Percentiles rank a stretch among this genome's conserved stretches.
Conservation (phyloP, 495 filamentous ascomycete genomes). For the Aeminium ludgeri region DNA sequence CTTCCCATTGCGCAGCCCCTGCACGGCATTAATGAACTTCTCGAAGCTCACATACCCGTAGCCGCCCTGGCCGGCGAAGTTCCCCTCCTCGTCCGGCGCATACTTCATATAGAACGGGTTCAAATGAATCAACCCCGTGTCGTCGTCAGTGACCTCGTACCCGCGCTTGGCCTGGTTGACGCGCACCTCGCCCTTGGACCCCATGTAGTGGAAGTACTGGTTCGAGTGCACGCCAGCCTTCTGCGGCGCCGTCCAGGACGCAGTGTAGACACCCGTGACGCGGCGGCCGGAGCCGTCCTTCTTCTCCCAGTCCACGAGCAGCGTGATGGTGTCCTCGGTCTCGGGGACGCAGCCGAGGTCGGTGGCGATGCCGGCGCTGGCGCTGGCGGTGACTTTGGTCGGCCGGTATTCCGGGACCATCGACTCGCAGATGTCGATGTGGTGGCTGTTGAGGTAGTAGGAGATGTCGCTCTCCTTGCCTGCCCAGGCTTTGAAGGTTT, state of each 20-base stretch:
- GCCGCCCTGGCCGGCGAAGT: conserved; percentile 78
- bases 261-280: conserved; percentile 85
- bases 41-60: conserved; percentile 92
- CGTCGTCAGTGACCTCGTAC: conserved; percentile 81
- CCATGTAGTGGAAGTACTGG: conserved; percentile 93
- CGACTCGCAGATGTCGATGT: conserved; percentile 75
- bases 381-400: conserved; percentile 60
- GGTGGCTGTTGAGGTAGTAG: conserved; percentile 90
- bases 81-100: conserved; percentile 85
- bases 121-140: conserved; percentile 31
- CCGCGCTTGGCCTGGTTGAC: conserved; percentile 88
- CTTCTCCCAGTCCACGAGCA: conserved; percentile 76
- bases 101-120: conserved; percentile 80
- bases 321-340: conserved; percentile 86
- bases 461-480: conserved; percentile 81
- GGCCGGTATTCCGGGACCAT: conserved; percentile 76
- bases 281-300: conserved; percentile 45
- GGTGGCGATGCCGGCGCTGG: conserved; percentile 52
- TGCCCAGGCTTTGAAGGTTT: conserved; percentile 94
- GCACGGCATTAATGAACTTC: conserved; percentile 85
- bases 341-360: conserved; percentile 56
- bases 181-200: conserved; percentile 62
- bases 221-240: conserved; percentile 84
- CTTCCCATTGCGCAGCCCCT: conserved; percentile 53
- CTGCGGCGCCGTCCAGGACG: conserved; percentile 86